Conservation (phyloP, 192 early-diverging fungal genomes). For the Coemansia sp. region DNA sequence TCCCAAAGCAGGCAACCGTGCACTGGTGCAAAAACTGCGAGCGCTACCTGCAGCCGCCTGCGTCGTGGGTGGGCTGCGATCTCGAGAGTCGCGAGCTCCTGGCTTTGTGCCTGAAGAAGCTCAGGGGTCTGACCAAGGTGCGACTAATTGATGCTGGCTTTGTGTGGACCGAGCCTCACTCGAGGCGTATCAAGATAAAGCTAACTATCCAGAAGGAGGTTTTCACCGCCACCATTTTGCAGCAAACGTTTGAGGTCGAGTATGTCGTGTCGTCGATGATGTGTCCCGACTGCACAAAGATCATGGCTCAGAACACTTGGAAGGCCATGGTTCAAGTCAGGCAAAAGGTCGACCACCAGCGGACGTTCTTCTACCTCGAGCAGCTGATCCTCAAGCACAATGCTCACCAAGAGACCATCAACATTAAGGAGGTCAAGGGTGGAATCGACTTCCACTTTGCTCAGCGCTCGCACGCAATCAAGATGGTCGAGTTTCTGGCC, state of each 20-base stretch:
- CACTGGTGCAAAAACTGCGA: constrained; percentile 98
- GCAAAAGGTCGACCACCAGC: constrained; percentile 97
- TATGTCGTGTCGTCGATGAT: constrained; percentile 90
- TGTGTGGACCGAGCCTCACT: constrained; percentile 97
- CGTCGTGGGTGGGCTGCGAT: constrained; percentile 83
- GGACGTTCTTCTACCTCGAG: constrained; percentile 97
- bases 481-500: constrained; percentile 93
- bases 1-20: constrained; percentile 93
- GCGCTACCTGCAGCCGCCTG: constrained; percentile 94
- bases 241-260: constrained; percentile 96
- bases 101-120: constrained; percentile 89
- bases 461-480: constrained; percentile 84
- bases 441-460: constrained; percentile 97
- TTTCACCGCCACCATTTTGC: constrained; percentile 91
- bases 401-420: constrained; percentile 95
- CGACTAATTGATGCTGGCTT: constrained; percentile 96
- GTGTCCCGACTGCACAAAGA: constrained; percentile 92
- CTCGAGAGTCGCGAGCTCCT: constrained; percentile 91
- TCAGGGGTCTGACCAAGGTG: constrained; percentile 89
- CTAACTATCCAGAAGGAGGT: constrained; percentile 99
- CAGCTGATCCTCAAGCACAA: constrained; percentile 98
- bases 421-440: constrained; percentile 96
- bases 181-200: constrained; percentile 93
- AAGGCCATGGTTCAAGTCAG: constrained; percentile 96
- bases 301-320: constrained; percentile 98